Evolutionary conservation across 1,139 yeast species (phyloP), one percentile per base, ranked within the genome.

Genomic region (Lodderomyces theae): DNA sequence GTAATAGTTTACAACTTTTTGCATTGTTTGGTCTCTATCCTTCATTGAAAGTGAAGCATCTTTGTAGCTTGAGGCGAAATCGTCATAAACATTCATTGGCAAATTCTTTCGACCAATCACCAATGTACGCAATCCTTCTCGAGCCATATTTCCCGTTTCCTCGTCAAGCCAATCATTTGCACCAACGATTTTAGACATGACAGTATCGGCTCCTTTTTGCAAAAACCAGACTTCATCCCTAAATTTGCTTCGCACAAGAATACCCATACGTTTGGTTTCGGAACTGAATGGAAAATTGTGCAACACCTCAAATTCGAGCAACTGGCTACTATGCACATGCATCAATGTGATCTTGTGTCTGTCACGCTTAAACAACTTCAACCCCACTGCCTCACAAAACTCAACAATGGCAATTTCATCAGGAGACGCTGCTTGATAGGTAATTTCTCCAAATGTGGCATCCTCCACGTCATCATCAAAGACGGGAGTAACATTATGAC

Each of bases 391-490:
- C 48, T 87, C 95, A 1, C 97, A 86, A 67, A 89, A 94, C 56
- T 85, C 85, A 22, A 94, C 97, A 51, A 94, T 92, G 16, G 99
- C 98, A 49, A 92, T 82, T 61, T 94, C 99, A 66, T 94, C 99
- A 0, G 99, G 99, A 0, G 97, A 90, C 0, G 97, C 97, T 0
- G 98, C 98, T 62, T 94, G 99, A 58, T 90, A 94, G 2, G 88
- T 75, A 8, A 86, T 58, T 0, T 44, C 46, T 1, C 48, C 47
- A 24, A 35, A 35, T n/a, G 26, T 48, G 22, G 47, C 46, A 32
- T 39, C 48, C 28, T 42, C 48, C 17, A 48, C 49, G 15, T 23
- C 29, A 33, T 54, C 56, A 35, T 49, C 56, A 42, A 56, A 60
- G 3, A 63, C 60, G 1, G 66, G 66, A 0, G 98, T 94, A 22